phyloP scores from a whole-genome alignment of 116 monocot species.

The Trichopus zeylanicus region DNA sequence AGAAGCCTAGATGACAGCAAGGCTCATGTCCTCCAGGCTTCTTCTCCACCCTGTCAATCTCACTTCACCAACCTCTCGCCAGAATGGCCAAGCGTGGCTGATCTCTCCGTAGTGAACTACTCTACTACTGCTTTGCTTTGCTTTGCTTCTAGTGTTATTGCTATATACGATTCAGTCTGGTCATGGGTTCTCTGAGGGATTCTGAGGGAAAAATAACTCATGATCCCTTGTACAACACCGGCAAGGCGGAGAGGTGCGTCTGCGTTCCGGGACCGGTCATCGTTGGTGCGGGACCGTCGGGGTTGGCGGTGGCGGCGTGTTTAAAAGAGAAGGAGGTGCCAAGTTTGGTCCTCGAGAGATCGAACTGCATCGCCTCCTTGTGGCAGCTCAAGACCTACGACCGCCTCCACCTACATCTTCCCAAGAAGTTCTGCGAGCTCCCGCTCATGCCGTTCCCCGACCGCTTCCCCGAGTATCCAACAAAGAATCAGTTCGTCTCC shows the following conservation, averaged over 20 bases:
- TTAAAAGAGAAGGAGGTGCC: constrained; percentile 35
- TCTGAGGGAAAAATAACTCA: constrained; percentile 15
- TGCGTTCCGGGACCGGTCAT: constrained; percentile 43
- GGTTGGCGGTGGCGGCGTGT: constrained; percentile 58
- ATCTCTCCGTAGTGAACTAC: neutral
- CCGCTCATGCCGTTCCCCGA: constrained; percentile 62
- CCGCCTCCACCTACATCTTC: constrained; percentile 48
- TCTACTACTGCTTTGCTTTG: no score
- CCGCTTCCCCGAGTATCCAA: constrained; percentile 54
- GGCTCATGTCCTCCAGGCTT: no score
- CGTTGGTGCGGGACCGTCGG: constrained; percentile 73
- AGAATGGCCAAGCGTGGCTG: no score
- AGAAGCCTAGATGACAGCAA: no score
- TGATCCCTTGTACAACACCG: constrained; percentile 7
- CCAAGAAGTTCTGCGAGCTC: constrained; percentile 68
- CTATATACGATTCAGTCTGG: no score
- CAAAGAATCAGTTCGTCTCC: constrained; percentile 57
- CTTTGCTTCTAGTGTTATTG: neutral
- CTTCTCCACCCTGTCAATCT: no score
- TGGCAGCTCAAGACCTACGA: constrained; percentile 69
- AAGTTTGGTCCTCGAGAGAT: constrained; percentile 40
- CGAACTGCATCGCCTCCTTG: constrained; percentile 62
- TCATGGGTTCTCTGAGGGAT: constrained; percentile 16
- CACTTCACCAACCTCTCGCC: no score
- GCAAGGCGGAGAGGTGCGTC: constrained; percentile 2